These are phyloP conservation scores for Silene uniflora DNA, from an alignment of 148 eudicot genomes.

Conservation along the genomic window DNA sequence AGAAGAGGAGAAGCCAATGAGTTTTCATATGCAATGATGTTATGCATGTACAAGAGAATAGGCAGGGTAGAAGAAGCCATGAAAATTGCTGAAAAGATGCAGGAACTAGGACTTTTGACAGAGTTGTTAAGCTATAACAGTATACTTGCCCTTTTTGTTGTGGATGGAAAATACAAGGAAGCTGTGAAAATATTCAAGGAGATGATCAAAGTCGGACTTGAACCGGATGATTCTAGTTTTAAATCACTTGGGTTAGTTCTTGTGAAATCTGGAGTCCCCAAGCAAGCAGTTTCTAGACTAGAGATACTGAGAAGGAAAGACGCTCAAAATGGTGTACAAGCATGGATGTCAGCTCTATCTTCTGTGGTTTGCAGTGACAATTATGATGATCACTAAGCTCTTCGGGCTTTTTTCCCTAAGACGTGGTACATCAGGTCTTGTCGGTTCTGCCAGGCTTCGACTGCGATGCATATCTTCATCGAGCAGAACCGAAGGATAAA, in stretches of 20 bases:
- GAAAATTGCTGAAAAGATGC: slow-evolving; percentile 60
- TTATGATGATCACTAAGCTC: slow-evolving; percentile 20
- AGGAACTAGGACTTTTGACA: slow-evolving; percentile 56
- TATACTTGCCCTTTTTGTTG: slow-evolving; percentile 59
- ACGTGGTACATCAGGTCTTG: background rate
- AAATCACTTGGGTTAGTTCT: slow-evolving; percentile 59
- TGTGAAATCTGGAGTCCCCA: slow-evolving; percentile 63
- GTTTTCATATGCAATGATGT: slow-evolving; percentile 88
- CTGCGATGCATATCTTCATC: background rate
- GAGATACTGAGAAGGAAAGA: slow-evolving; percentile 54
- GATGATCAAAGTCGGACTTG: slow-evolving; percentile 51
- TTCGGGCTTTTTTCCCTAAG: background rate
- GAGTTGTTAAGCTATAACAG: slow-evolving; percentile 76
- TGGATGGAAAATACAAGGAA: slow-evolving; percentile 64
- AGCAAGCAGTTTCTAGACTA: slow-evolving; percentile 51
- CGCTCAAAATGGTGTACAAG: slow-evolving; percentile 42
- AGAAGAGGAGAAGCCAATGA: slow-evolving; percentile 67
- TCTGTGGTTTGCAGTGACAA: slow-evolving; percentile 35
- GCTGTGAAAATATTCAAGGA: slow-evolving; percentile 55
- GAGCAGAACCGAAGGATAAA: background rate
- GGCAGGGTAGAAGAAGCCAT: slow-evolving; percentile 65
- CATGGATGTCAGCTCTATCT: slow-evolving; percentile 53
- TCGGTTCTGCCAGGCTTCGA: background rate
- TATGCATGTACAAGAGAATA: slow-evolving; percentile 80
- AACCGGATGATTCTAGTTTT: slow-evolving; percentile 70